Evolutionary conservation across 305 asterid species (phyloP).

Genomic region (Fraxinus latifolia): DNA sequence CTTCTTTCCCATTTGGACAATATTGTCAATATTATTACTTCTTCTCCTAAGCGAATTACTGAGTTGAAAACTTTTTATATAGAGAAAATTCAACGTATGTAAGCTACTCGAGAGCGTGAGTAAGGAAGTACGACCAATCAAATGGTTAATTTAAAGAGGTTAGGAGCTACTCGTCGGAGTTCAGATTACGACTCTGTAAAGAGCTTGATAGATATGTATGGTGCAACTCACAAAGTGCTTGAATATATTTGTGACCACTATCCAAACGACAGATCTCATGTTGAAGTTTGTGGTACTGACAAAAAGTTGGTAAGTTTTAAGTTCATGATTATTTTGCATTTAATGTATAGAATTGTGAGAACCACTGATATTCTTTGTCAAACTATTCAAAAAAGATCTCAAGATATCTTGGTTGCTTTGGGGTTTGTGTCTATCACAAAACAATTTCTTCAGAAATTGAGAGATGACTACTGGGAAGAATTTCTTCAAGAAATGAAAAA

Average conservation of each 20-base stretch:
- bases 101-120: neutral
- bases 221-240: neutral
- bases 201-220: neutral
- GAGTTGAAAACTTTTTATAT: neutral
- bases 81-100: too few species aligned
- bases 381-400: neutral
- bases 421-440: neutral
- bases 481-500: neutral
- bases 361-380: neutral
- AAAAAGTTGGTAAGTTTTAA: too few species aligned
- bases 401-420: neutral
- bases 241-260: neutral
- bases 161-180: neutral
- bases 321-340: neutral
- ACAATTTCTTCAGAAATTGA: too few species aligned
- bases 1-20: neutral
- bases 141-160: neutral
- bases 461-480: too few species aligned
- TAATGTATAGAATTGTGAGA: neutral
- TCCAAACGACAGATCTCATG: neutral
- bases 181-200: neutral
- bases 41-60: neutral
- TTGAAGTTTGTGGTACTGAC: neutral
- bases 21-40: neutral
- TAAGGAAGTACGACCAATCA: neutral